Conservation (phyloP, 768 basidiomycete species). For the Rhodotorula taiwanensis region DNA sequence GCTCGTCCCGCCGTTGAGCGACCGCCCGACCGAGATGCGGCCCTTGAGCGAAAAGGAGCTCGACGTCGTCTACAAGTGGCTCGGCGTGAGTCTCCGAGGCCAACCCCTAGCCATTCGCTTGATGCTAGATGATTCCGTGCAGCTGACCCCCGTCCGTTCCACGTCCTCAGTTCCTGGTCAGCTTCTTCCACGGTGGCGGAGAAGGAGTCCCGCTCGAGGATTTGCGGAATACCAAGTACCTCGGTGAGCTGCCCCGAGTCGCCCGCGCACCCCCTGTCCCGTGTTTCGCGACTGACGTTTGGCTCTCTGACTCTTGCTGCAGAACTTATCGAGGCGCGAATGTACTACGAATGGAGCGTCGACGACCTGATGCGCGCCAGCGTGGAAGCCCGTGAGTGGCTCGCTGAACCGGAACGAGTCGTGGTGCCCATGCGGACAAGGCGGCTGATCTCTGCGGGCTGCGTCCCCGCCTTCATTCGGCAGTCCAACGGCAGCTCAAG, state of each 20-base stretch:
- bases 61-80: conserved; percentile 97
- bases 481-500: conserved; percentile 23
- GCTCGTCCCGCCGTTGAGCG: conserved; percentile 82
- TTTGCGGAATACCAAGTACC: conserved; percentile 89
- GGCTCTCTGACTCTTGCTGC: background rate
- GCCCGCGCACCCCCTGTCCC: background rate
- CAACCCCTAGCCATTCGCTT: background rate
- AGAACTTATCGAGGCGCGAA: conserved; percentile 52
- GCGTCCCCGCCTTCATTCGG: background rate
- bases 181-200: conserved; percentile 91
- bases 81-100: conserved; percentile 78
- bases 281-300: background rate
- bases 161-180: conserved; percentile 65
- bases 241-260: conserved; percentile 60
- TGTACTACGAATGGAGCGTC: conserved; percentile 89
- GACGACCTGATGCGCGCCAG: conserved; percentile 47
- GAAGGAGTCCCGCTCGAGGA: conserved; percentile 79
- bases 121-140: background rate
- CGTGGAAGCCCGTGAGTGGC: conserved; percentile 32
- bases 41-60: conserved; percentile 91
- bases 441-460: too few species aligned
- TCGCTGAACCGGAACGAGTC: too few species aligned
- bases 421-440: too few species aligned
- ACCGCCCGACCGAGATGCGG: conserved; percentile 79
- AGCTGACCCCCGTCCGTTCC: background rate